A percentile compares a stretch with the other conserved stretches of the same genome.
phyloP scores from a whole-genome alignment of 129 eudicot genomes.

The Arctium lappa region DNA sequence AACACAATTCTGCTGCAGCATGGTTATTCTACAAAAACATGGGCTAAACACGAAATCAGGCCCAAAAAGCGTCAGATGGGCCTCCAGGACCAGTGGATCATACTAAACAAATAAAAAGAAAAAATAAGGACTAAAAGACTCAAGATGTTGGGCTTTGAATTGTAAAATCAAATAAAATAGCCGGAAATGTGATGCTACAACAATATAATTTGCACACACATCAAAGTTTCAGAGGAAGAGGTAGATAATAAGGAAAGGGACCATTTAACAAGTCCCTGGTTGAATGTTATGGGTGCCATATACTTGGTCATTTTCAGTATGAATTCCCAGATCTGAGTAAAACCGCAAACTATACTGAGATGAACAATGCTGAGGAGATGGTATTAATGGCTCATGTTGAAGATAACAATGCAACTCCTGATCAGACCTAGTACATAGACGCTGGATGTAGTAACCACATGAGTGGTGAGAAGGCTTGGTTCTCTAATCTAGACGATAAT shows the following conservation, averaged over 20 bases:
- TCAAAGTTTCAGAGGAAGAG: not conserved
- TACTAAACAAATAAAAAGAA: too few species aligned
- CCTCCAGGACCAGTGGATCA: too few species aligned
- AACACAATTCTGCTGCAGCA: too few species aligned
- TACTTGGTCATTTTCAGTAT: not conserved
- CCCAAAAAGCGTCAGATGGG: too few species aligned
- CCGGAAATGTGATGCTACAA: too few species aligned
- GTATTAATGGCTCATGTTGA: not conserved
- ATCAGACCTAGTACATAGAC: too few species aligned
- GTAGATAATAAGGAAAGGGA: not conserved
- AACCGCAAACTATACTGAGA: not conserved
- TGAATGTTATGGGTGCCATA: not conserved
- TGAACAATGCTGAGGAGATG: not conserved
- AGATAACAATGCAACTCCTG: not conserved
- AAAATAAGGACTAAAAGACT: too few species aligned
- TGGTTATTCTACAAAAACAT: too few species aligned
- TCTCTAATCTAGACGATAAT: not conserved
- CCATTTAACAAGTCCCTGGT: not conserved
- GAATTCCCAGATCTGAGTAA: not conserved
- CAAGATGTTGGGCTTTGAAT: too few species aligned
- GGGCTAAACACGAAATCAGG: too few species aligned
- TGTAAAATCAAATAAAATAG: too few species aligned
- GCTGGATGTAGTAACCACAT: not conserved
- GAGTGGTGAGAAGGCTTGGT: not conserved
- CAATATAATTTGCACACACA: too few species aligned